Conservation (phyloP, 768 basidiomycete species). For the Lyophyllum shimeji region DNA sequence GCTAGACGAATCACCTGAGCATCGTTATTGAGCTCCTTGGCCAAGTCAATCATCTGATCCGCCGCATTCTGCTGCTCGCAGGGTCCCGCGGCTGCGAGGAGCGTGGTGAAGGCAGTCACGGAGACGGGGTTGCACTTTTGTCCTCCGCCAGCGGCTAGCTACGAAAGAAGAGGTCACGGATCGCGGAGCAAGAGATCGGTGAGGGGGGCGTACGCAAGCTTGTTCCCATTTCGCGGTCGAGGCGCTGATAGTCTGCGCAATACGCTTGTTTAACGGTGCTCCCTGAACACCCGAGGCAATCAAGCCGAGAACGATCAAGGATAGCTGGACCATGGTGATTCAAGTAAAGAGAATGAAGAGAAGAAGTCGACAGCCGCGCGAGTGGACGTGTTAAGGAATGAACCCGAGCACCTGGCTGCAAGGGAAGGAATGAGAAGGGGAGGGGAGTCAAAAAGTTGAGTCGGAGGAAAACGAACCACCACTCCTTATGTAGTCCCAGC, state of each 20-base stretch:
- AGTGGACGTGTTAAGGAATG: constrained; percentile 15
- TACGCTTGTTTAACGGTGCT: constrained; percentile 44
- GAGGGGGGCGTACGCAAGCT: constrained; percentile 42
- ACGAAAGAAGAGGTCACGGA: constrained; percentile 4
- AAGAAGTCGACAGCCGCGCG: constrained; percentile 5
- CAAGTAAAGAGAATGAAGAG: constrained; percentile 10
- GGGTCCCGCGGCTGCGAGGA: constrained; percentile 55
- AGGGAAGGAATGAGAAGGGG: constrained; percentile 8
- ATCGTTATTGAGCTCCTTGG: constrained; percentile 42
- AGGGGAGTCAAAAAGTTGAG: constrained; percentile 8
- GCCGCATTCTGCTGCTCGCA: constrained; percentile 59
- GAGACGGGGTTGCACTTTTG: constrained; percentile 57
- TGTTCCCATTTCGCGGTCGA: constrained; percentile 43
- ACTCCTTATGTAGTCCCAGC: constrained; percentile 1
- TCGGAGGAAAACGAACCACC: constrained; percentile 1
- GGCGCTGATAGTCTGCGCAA: constrained; percentile 41
- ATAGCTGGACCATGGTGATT: constrained; percentile 32
- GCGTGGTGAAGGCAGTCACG: constrained; percentile 52
- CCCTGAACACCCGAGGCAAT: constrained; percentile 29
- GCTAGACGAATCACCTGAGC: constrained; percentile 48
- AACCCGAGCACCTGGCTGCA: constrained; percentile 31
- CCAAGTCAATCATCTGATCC: constrained; percentile 49
- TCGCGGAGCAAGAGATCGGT: background rate
- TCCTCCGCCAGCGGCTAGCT: constrained; percentile 57
- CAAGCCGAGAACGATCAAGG: constrained; percentile 30